Base-by-base conservation (phyloP, 1,139 yeast species). In the Hyphopichia pseudoburtonii region DNA sequence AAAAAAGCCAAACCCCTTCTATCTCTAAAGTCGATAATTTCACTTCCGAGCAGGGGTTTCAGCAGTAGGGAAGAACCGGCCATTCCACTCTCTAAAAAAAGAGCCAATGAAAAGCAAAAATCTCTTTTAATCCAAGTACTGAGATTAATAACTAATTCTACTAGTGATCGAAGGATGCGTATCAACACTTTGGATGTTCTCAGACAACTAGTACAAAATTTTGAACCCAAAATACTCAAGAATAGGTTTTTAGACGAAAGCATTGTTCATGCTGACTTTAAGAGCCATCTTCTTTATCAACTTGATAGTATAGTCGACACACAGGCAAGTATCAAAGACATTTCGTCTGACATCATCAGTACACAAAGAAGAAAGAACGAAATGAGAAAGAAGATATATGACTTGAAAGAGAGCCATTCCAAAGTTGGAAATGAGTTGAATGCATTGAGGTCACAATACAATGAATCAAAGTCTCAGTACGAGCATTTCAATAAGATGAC, bases 271-370 rank as follows among this genome's bases (percentile, higher is more conserved):
- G 50, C 55, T 9, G 65, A 62, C 26, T 68, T 63, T 47, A 62
- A 60, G 39, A 47, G 57, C 3, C 66, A 66, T 42, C 35, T 65
- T 12, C 32, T 59, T 18, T 52, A 56, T 41, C 62, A 65, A 37
- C 44, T 70, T 19, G 57, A 52, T 23, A 53, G 63, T 40, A 45
- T 70, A 23, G 47, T 52, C 44, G 75, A 67, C 41, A 50, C 58
- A n/a, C 68, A 69, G 45, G 59, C 69, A 12, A 64, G 66, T 18
- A 73, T 77, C 30, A 63, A 67, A 32, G 68, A 69, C 33, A 54
- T 76, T 7, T 48, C 66, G 1, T 56, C 54, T 26, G 68, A 68
- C 24, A 62, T 78, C 6, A 41, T 47, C 6, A 58, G 56, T 23
- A 56, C 67, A 2, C 78, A 71, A 43, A 50, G 51, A 30, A 52